These are phyloP conservation scores for Aspergillus diversus DNA, from an alignment of 495 filamentous ascomycete genomes.

Conservation along the genomic window DNA sequence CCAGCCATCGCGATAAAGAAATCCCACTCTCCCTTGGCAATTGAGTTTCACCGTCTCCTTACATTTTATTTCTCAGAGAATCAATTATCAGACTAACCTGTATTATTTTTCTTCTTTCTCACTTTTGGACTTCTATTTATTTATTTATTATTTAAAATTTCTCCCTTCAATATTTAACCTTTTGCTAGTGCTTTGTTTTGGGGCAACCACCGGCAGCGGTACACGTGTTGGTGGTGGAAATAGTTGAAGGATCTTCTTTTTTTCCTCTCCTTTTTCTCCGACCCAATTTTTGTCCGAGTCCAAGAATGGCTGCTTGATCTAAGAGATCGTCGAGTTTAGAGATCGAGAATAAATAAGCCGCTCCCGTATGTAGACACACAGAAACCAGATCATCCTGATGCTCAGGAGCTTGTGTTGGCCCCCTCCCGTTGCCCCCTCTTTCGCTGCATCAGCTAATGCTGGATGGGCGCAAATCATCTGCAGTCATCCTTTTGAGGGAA, in stretches of 20 bases:
- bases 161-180: no score
- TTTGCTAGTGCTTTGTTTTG: neutral
- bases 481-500: constrained; percentile 16
- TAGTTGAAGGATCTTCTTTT: constrained; percentile 8
- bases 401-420: constrained; percentile 6
- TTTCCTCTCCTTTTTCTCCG: neutral
- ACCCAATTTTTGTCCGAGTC: neutral
- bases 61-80: constrained; percentile 6
- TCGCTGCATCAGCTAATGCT: constrained; percentile 16
- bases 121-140: no score
- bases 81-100: neutral
- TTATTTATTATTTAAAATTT: no score
- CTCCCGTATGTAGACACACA: neutral
- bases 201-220: constrained; percentile 15
- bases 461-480: constrained; percentile 29
- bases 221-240: constrained; percentile 19
- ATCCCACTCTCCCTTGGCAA: constrained; percentile 1
- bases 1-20: constrained; percentile 11
- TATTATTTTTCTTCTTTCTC: no score
- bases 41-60: constrained; percentile 17
- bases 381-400: no score
- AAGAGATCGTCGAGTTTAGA: neutral
- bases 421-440: constrained; percentile 14
- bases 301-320: no score
- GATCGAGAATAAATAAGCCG: neutral